A percentile compares a stretch with the other conserved stretches of the same genome.
Evolutionary conservation across 2,329 filamentous ascomycete genomes (phyloP).

Genomic region (Dactylella cylindrospora): DNA sequence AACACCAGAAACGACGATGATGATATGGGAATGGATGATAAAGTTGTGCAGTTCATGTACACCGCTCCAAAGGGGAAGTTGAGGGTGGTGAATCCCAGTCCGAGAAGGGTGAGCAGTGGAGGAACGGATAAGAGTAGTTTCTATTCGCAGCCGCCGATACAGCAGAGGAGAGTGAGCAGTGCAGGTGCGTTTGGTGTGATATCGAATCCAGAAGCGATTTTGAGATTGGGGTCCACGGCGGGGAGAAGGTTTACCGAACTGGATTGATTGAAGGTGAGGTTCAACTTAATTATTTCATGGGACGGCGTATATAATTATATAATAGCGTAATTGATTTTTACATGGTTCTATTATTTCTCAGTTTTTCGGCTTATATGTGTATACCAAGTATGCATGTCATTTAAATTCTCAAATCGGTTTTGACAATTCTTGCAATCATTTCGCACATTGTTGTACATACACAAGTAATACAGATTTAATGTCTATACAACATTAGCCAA

Average conservation of each 20-base stretch:
- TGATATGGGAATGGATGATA: constrained; percentile 55
- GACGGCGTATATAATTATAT: background rate
- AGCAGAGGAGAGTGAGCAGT: constrained; percentile 27
- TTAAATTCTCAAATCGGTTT: background rate
- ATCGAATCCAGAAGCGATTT: constrained; percentile 20
- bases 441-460: background rate
- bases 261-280: constrained; percentile 37
- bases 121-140: constrained; percentile 45
- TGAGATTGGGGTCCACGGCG: constrained; percentile 17
- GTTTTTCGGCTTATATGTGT: background rate
- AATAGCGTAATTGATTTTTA: background rate
- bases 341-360: background rate
- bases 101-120: constrained; percentile 47
- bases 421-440: background rate
- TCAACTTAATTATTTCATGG: constrained; percentile 9
- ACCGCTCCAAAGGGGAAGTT: constrained; percentile 85
- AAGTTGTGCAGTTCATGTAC: constrained; percentile 74
- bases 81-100: constrained; percentile 82
- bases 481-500: too few relatives aligned
- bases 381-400: too few relatives aligned
- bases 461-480: too few relatives aligned
- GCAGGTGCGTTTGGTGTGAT: constrained; percentile 4
- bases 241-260: constrained; percentile 29
- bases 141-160: constrained; percentile 10
- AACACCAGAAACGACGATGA: constrained; percentile 50